Percentiles rank a stretch among this genome's conserved stretches.
phyloP scores from a whole-genome alignment of 352 stramenopile species.

The Phytophthora cryptogea region DNA sequence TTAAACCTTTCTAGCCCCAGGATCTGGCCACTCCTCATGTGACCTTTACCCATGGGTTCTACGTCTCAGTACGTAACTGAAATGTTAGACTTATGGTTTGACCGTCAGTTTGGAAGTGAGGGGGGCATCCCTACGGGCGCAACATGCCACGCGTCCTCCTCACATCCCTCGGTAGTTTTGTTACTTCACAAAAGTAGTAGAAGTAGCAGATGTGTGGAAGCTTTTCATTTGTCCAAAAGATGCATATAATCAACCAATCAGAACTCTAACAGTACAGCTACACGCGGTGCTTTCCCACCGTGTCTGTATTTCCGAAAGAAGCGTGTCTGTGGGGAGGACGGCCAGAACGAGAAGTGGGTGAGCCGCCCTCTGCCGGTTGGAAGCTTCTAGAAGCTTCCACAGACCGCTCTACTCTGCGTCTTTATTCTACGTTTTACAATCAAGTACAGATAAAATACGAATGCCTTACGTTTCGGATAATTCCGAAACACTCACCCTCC shows the following conservation, averaged over 20 bases:
- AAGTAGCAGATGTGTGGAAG: background rate
- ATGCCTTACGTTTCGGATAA: no score
- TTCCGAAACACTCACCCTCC: no score
- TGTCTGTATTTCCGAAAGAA: no score
- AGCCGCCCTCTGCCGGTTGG: no score
- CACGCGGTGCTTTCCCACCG: no score
- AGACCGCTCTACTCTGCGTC: no score
- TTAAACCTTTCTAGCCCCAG: constrained; percentile 5
- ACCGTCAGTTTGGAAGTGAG: constrained; percentile 1
- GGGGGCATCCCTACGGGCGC: background rate
- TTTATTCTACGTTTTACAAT: no score
- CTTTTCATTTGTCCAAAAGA: background rate
- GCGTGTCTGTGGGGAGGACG: no score
- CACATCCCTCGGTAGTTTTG: background rate
- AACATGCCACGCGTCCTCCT: background rate
- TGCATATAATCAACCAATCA: background rate
- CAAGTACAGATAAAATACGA: no score
- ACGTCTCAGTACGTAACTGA: background rate
- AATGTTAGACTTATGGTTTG: background rate
- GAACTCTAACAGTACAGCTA: no score
- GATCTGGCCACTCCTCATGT: constrained; percentile 2
- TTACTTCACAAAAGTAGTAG: background rate
- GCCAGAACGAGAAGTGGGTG: no score
- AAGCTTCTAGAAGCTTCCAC: no score
- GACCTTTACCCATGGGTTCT: background rate